Evolutionary conservation across 169 alveolate genomes (phyloP), one percentile per base, ranked within the genome.

Genomic region (Cytauxzoon felis): DNA sequence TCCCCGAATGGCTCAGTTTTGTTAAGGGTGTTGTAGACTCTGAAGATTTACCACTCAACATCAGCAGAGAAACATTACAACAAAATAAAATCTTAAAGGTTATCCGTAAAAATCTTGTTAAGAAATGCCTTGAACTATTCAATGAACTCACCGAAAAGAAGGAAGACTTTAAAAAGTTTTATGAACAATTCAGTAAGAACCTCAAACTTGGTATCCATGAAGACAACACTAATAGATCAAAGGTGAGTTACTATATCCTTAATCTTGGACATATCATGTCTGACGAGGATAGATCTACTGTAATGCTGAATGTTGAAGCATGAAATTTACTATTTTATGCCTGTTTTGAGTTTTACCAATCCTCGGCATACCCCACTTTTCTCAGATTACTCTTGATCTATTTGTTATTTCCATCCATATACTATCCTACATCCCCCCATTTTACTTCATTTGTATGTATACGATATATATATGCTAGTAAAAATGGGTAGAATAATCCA

Each of bases 21-120:
- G 94, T 96, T 45, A 97, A 95, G 93, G 99, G 99, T 53, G 99
- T 98, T 13, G 99, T 98, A 56, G 99, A 98, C 70, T 94, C 98
- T 23, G 99, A 98, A 79, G 99, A 98, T 71, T 82, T 98, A 33
- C 99, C 99, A n/a, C 92, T 96, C 23, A 97, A 96, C 89, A 96
- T 97, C 62, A 94, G 98, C 27, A 90, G 99, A 81, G 99, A 97
- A 87, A 92, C 96, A 52, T 94, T 97, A 38, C 98, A 96, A 90
- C 99, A 97, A 87, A 96, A 96, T 92, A 96, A 97, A 90, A 96
- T 97, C 83, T 91, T 97, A 56, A 95, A 95, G 88, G 99, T 97
- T 73, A 96, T 97, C 87, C 92, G 93, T 88, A 97, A 96, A 93
- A 94, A 95, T 87, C 89, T 96, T 52, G 98, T 96, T 41, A 97